Conservation (phyloP, 2,329 filamentous ascomycete species). For the Falciphora oryzae region DNA sequence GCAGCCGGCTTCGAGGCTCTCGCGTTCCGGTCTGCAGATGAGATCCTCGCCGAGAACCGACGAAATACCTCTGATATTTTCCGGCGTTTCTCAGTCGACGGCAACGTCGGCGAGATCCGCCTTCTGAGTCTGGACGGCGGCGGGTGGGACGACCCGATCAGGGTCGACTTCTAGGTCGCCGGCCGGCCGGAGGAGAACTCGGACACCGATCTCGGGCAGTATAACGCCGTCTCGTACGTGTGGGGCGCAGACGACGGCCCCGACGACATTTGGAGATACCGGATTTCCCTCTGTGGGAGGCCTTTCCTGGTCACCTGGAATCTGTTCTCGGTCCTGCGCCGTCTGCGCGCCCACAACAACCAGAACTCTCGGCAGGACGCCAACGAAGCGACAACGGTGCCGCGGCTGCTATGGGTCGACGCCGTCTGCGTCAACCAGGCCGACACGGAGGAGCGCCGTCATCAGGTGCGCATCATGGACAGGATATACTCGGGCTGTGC, state of each 20-base stretch:
- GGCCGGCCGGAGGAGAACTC: too few species aligned
- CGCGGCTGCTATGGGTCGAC: slow-evolving; percentile 18
- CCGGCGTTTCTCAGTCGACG: too few species aligned
- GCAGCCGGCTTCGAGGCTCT: too few species aligned
- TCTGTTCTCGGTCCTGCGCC: slow-evolving; percentile 1
- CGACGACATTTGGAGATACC: neutral
- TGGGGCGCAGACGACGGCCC: neutral
- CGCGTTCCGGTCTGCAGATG: too few species aligned
- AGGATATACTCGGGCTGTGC: slow-evolving; percentile 19
- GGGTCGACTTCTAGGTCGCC: too few species aligned
- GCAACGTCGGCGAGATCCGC: too few species aligned
- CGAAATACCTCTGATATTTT: too few species aligned
- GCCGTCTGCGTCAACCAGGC: slow-evolving; percentile 22
- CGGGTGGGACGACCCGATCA: too few species aligned
- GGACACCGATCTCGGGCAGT: neutral
- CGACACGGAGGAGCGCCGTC: slow-evolving; percentile 17
- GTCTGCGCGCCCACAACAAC: neutral
- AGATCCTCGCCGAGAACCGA: too few species aligned
- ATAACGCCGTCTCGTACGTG: slow-evolving; percentile 5
- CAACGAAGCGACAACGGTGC: neutral
- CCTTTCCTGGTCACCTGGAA: neutral
- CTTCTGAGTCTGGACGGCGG: too few species aligned
- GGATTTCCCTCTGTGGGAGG: neutral
- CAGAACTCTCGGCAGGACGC: too few species aligned
- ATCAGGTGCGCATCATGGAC: slow-evolving; percentile 19